phyloP scores from a whole-genome alignment of 169 alveolate genomes.

The Cryptosporidium ryanae region DNA sequence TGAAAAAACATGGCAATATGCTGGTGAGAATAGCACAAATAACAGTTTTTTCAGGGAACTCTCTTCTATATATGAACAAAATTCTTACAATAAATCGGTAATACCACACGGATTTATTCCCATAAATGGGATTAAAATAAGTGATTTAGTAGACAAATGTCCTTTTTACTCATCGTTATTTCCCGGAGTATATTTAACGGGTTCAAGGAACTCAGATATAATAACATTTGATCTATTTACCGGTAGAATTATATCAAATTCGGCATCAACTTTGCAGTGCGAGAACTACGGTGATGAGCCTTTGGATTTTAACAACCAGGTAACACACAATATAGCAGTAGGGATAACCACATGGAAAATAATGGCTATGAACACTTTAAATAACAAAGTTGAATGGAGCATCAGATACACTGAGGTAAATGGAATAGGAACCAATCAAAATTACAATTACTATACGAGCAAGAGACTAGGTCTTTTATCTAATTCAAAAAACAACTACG shows the following conservation, averaged over 20 bases:
- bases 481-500: neutral
- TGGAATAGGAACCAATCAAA: constrained; percentile 8
- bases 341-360: constrained; percentile 66
- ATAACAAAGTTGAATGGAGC: constrained; percentile 43
- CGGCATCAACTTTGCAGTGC: constrained; percentile 64
- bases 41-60: neutral
- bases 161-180: constrained; percentile 67
- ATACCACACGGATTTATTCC: constrained; percentile 50
- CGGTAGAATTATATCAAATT: constrained; percentile 57
- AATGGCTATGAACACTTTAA: constrained; percentile 17
- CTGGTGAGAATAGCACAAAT: neutral
- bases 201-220: constrained; percentile 61
- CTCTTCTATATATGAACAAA: constrained; percentile 1
- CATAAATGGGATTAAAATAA: constrained; percentile 26
- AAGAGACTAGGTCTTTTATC: neutral
- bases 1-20: neutral
- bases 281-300: constrained; percentile 21
- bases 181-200: constrained; percentile 66
- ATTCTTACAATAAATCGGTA: constrained; percentile 1
- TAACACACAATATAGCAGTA: constrained; percentile 19
- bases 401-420: constrained; percentile 43
- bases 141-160: constrained; percentile 56
- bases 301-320: neutral
- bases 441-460: neutral
- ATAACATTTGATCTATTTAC: constrained; percentile 47